Percentiles rank a stretch among this genome's conserved stretches.
Conservation (phyloP, 2,329 filamentous ascomycete species). For the Aspergillus fumigatiaffinis region DNA sequence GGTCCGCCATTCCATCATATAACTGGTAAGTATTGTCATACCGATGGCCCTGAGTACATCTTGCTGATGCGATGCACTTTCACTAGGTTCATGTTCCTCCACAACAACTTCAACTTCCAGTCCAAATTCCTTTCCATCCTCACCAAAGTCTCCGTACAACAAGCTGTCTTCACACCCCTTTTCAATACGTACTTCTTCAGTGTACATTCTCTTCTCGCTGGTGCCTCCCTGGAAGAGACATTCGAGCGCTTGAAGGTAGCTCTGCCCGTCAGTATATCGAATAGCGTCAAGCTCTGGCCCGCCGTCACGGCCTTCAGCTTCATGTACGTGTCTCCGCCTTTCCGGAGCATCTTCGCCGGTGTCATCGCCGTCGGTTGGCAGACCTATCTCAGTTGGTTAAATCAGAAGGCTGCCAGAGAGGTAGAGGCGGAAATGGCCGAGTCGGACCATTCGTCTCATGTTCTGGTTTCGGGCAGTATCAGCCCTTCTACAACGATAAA, state of each 20-base stretch:
- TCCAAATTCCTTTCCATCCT: conserved; percentile 67
- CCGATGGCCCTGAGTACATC: neutral
- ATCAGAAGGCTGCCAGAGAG: conserved; percentile 64
- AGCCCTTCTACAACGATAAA: conserved; percentile 12
- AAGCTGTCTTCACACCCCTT: conserved; percentile 72
- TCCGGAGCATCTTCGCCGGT: conserved; percentile 74
- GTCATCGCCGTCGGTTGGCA: conserved; percentile 85
- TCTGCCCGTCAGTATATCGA: conserved; percentile 70
- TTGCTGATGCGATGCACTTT: neutral
- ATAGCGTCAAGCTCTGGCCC: conserved; percentile 85
- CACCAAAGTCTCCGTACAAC: conserved; percentile 76
- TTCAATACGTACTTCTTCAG: conserved; percentile 85
- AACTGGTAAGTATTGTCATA: conserved; percentile 62
- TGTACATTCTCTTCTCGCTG: conserved; percentile 70
- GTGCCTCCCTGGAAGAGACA: conserved; percentile 61
- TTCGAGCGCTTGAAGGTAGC: conserved; percentile 69
- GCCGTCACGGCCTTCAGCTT: conserved; percentile 82
- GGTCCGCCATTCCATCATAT: conserved; percentile 73
- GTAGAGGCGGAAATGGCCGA: conserved; percentile 38
- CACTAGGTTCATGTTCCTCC: conserved; percentile 72
- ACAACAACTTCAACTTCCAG: conserved; percentile 76
- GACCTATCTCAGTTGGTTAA: conserved; percentile 80
- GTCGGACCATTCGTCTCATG: conserved; percentile 5
- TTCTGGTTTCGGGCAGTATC: conserved; percentile 4
- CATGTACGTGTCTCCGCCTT: conserved; percentile 74